phyloP scores from a whole-genome alignment of 2,329 filamentous ascomycete species.

The Pyrenophora teres region DNA sequence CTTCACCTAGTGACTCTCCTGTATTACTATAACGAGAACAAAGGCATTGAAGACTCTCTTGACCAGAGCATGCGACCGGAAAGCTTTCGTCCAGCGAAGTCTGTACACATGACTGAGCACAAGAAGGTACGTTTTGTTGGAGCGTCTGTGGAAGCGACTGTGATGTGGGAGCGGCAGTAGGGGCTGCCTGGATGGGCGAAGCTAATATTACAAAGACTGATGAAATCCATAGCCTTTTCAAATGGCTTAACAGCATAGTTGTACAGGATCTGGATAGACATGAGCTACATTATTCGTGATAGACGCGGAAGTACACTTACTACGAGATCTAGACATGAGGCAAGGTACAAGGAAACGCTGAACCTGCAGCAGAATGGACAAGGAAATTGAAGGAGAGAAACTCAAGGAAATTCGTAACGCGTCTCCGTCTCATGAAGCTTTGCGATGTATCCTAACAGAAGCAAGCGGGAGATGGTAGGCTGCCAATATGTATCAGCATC shows the following conservation, averaged over 20 bases:
- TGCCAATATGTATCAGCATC: conserved; percentile 43
- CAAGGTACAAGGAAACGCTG: conserved; percentile 38
- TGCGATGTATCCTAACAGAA: conserved; percentile 31
- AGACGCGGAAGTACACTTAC: conserved; percentile 30
- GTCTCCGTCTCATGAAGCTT: conserved; percentile 41
- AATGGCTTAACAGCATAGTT: conserved; percentile 47
- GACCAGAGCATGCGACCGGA: conserved; percentile 41
- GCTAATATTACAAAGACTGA: conserved; percentile 43
- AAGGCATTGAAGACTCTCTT: conserved; percentile 41
- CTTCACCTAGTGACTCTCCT: conserved; percentile 46
- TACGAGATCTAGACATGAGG: conserved; percentile 43
- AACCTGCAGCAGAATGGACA: conserved; percentile 41
- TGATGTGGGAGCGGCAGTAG: conserved; percentile 28
- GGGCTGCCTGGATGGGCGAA: conserved; percentile 33
- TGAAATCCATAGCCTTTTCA: conserved; percentile 45
- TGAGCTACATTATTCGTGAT: conserved; percentile 37
- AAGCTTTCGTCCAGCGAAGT: conserved; percentile 41
- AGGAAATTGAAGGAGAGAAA: conserved; percentile 45
- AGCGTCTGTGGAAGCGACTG: conserved; percentile 34
- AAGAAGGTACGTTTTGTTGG: conserved; percentile 40
- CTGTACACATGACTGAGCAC: conserved; percentile 45
- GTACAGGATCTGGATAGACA: conserved; percentile 39
- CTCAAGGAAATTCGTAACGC: conserved; percentile 46
- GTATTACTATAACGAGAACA: conserved; percentile 46
- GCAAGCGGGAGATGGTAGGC: conserved; percentile 34